Evolutionary conservation across 139 green algal species (phyloP).

Genomic region (Mychonastes homosphaera): DNA sequence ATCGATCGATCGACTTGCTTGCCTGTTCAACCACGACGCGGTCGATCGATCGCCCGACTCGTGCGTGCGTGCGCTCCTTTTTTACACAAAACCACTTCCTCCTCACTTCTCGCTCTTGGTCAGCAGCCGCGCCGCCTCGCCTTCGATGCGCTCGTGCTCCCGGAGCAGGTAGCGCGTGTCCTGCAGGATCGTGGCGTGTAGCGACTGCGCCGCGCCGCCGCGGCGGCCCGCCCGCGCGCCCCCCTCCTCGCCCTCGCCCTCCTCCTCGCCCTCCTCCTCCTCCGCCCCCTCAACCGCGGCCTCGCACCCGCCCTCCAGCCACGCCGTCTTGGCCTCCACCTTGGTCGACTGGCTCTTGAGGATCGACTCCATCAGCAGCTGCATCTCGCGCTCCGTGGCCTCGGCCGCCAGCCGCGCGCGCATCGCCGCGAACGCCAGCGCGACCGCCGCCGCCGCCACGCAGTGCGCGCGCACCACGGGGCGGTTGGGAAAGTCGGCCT

Average conservation of each 20-base stretch:
- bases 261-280: neutral
- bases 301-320: too few relatives aligned
- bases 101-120: too few relatives aligned
- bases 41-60: too few relatives aligned
- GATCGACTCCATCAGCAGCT: constrained; percentile 53
- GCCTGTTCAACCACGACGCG: too few relatives aligned
- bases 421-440: constrained; percentile 20
- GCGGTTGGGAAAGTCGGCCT: neutral
- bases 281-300: constrained; percentile 40
- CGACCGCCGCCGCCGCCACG: constrained; percentile 18
- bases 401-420: constrained; percentile 46
- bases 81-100: too few relatives aligned
- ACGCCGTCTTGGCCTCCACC: constrained; percentile 43
- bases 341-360: constrained; percentile 28
- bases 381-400: constrained; percentile 64
- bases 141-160: constrained; percentile 5
- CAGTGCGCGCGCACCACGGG: constrained; percentile 6
- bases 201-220: neutral
- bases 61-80: too few relatives aligned
- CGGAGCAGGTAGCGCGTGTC: constrained; percentile 6
- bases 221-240: neutral
- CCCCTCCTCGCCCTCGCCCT: constrained; percentile 3
- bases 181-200: constrained; percentile 4
- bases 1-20: too few relatives aligned
- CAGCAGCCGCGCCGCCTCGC: constrained; percentile 10